Conservation (phyloP, 2,329 filamentous ascomycete genomes). For the Chaetomium strumarium region DNA sequence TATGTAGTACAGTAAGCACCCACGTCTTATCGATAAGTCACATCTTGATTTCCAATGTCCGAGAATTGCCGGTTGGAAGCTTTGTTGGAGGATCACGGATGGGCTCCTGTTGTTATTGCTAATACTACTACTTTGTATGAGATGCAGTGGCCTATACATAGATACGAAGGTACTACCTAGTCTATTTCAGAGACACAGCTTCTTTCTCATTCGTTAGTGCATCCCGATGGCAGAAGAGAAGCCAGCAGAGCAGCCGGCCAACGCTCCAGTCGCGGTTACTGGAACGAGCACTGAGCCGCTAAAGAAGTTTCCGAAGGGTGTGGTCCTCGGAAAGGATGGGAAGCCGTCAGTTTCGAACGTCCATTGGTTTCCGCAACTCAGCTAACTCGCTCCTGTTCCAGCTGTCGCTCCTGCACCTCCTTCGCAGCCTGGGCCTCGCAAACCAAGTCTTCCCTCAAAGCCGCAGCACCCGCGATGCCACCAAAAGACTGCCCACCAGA, state of each 20-base stretch:
- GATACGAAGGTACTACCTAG: too few relatives aligned
- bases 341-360: constrained; percentile 61
- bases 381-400: constrained; percentile 29
- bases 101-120: too few relatives aligned
- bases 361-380: not conserved
- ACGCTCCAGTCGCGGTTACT: constrained; percentile 14
- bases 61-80: constrained; percentile 2
- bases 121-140: too few relatives aligned
- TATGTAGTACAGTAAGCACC: too few relatives aligned
- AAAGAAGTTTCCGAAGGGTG: constrained; percentile 60
- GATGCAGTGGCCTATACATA: too few relatives aligned
- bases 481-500: constrained; percentile 75
- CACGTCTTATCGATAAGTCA: constrained; percentile 14
- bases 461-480: constrained; percentile 34
- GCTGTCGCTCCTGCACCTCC: constrained; percentile 67
- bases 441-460: constrained; percentile 39
- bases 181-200: not conserved
- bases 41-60: not conserved
- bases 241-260: constrained; percentile 26
- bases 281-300: constrained; percentile 31
- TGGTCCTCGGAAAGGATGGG: constrained; percentile 72
- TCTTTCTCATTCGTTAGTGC: constrained; percentile 3
- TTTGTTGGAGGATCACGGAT: not conserved
- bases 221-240: constrained; percentile 35
- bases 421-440: constrained; percentile 57